A percentile compares a stretch with the other conserved stretches of the same genome.
These are phyloP conservation scores for Vigna hirtella DNA, from an alignment of 306 rosid genomes.

Conservation along the genomic window DNA sequence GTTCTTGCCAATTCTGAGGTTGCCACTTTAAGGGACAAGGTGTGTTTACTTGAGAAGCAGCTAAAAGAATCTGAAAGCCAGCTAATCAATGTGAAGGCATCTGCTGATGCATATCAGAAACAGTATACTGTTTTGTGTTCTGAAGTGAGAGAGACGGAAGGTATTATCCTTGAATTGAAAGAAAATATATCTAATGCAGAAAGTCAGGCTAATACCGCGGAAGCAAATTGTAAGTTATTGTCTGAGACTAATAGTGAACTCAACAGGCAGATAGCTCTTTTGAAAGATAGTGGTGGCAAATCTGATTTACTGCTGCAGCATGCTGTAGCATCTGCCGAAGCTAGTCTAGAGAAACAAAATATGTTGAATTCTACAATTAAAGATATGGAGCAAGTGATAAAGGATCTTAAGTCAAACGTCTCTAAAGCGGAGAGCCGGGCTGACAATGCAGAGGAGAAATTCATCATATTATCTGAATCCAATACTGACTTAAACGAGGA, in stretches of 20 bases:
- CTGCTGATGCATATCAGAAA: conserved; percentile 55
- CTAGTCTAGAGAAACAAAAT: conserved; percentile 81
- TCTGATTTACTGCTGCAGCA: conserved; percentile 63
- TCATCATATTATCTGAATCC: conserved; percentile 75
- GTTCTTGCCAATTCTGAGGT: conserved; percentile 49
- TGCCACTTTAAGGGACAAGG: conserved; percentile 50
- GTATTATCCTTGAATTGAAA: conserved; percentile 48
- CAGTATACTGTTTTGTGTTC: conserved; percentile 46
- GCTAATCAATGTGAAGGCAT: conserved; percentile 53
- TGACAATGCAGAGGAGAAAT: conserved; percentile 76
- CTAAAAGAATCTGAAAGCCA: conserved; percentile 60
- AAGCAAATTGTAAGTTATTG: conserved; percentile 52
- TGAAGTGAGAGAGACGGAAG: conserved; percentile 52
- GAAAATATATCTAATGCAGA: conserved; percentile 53
- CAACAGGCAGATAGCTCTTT: conserved; percentile 51
- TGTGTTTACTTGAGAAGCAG: conserved; percentile 62
- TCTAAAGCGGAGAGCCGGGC: conserved; percentile 76
- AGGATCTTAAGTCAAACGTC: conserved; percentile 65
- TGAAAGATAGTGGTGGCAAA: conserved; percentile 51
- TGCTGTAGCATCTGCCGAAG: conserved; percentile 86
- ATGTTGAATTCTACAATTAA: conserved; percentile 66
- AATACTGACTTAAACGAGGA: conserved; percentile 74
- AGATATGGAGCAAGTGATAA: conserved; percentile 86
- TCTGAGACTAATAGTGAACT: conserved; percentile 53
- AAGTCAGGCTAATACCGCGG: conserved; percentile 57